phyloP scores from a whole-genome alignment of 345 rosid species.

The Microcos paniculata region DNA sequence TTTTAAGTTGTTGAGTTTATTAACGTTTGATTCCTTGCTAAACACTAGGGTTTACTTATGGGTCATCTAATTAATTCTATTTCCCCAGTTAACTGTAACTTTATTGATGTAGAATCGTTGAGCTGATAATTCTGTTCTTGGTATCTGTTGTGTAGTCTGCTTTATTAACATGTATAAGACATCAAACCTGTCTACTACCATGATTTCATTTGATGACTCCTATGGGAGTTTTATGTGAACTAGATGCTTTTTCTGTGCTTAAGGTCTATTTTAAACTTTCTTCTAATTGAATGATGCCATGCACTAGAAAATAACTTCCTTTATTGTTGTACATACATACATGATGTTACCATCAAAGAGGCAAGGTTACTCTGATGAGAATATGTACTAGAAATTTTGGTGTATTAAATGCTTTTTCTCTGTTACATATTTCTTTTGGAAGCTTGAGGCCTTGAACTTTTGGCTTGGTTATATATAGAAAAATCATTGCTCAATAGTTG shows the following conservation, averaged over 20 bases:
- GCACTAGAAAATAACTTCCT: slow-evolving; percentile 1
- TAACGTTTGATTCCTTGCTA: neutral
- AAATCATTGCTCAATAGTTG: neutral
- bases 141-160: too few species aligned
- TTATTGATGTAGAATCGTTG: neutral
- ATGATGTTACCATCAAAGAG: neutral
- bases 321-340: neutral
- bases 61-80: neutral
- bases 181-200: too few species aligned
- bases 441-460: neutral
- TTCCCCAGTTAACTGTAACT: neutral
- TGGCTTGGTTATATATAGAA: neutral
- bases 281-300: neutral
- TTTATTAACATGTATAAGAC: too few species aligned
- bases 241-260: neutral
- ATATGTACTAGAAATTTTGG: neutral
- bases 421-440: slow-evolving; percentile 5
- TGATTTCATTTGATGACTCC: too few species aligned
- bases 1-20: neutral
- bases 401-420: neutral
- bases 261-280: neutral
- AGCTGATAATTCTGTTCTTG: too few species aligned
- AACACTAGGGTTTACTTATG: neutral
- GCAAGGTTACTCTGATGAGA: neutral
- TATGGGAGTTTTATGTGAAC: neutral